Evolutionary conservation across 257 asterid genomes (phyloP).

Genomic region (Salvia hispanica): DNA sequence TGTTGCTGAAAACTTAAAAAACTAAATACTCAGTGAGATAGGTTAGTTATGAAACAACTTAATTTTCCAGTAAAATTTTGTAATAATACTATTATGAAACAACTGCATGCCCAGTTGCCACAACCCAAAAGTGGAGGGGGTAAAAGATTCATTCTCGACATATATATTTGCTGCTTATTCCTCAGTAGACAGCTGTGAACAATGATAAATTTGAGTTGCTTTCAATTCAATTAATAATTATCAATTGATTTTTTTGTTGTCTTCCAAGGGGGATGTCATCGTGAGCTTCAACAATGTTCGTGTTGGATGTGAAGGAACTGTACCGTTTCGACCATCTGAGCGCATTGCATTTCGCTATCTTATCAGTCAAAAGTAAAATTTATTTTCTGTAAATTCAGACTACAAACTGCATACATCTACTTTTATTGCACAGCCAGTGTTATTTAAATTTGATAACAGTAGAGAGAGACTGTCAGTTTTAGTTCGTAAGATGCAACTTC

Average conservation of each 20-base stretch:
- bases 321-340: conserved; percentile 88
- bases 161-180: background rate
- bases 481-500: no score
- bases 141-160: background rate
- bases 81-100: background rate
- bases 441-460: background rate
- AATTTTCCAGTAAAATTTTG: no score
- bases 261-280: conserved; percentile 85
- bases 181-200: conserved; percentile 5
- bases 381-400: conserved; percentile 23
- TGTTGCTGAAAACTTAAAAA: no score
- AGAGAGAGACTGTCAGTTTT: no score
- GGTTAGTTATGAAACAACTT: no score
- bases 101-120: background rate
- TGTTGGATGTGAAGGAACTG: conserved; percentile 94
- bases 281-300: conserved; percentile 85
- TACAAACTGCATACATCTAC: conserved; percentile 3
- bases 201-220: background rate
- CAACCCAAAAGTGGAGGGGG: background rate
- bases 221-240: conserved; percentile 27
- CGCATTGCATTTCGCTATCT: conserved; percentile 97
- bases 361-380: conserved; percentile 72
- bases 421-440: no score
- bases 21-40: no score
- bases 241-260: conserved; percentile 26